Evolutionary conservation across 176 grass and related monocot genomes (phyloP).

Genomic region (Juncus effusus): DNA sequence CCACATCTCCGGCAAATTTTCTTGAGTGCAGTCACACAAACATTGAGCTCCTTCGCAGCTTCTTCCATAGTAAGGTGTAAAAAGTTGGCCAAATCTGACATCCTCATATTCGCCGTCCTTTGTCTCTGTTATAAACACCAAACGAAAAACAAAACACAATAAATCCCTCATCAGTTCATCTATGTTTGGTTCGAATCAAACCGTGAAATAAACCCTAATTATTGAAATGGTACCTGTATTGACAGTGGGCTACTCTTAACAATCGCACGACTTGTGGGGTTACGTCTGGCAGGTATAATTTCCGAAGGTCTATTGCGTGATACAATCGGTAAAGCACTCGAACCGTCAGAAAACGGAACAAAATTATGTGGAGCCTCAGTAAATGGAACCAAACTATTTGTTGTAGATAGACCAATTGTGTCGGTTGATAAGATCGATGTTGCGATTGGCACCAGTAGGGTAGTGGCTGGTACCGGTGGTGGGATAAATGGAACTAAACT

Average conservation of each 20-base stretch:
- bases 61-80: constrained; percentile 31
- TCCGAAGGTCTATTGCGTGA: too few species aligned
- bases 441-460: too few species aligned
- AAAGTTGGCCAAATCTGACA: constrained; percentile 24
- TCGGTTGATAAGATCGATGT: too few species aligned
- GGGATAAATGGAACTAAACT: too few species aligned
- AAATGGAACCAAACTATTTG: too few species aligned
- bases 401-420: too few species aligned
- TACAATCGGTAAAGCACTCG: too few species aligned
- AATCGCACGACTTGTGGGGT: neutral
- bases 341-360: too few species aligned
- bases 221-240: neutral
- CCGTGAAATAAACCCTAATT: too few species aligned
- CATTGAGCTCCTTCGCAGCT: constrained; percentile 18
- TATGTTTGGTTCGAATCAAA: neutral
- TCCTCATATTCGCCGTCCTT: constrained; percentile 15
- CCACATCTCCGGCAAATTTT: constrained; percentile 26
- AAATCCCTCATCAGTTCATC: neutral
- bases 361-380: too few species aligned
- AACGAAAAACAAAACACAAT: neutral
- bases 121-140: constrained; percentile 23
- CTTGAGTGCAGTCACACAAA: constrained; percentile 35
- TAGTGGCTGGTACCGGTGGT: too few species aligned
- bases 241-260: neutral
- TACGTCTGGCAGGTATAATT: neutral